phyloP scores from a whole-genome alignment of 1,284 basidiomycete genomes.

The Sanghuangporus baumii region DNA sequence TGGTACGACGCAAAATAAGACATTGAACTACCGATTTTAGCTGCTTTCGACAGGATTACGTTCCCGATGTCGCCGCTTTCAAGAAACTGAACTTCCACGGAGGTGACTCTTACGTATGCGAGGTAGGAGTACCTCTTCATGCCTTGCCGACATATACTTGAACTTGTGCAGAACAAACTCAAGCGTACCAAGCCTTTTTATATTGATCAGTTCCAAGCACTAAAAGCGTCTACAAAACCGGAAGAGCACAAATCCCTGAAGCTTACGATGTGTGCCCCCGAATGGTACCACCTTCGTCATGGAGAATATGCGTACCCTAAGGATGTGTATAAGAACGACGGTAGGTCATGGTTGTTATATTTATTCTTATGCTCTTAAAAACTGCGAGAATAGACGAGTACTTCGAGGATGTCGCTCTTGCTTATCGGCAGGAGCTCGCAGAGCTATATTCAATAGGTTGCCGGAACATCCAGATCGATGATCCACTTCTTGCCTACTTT shows the following conservation, averaged over 20 bases:
- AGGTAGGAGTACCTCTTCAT: conserved; percentile 11
- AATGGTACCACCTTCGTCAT: conserved; percentile 73
- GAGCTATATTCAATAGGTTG: conserved; percentile 72
- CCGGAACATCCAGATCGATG: conserved; percentile 73
- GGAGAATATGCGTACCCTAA: conserved; percentile 55
- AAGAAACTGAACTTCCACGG: conserved; percentile 29
- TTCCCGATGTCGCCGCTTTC: conserved; percentile 39
- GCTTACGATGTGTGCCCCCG: conserved; percentile 69
- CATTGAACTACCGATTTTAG: neutral
- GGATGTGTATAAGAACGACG: conserved; percentile 56
- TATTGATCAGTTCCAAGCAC: conserved; percentile 52
- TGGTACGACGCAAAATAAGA: conserved; percentile 23
- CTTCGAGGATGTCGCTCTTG: conserved; percentile 65
- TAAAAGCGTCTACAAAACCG: conserved; percentile 48
- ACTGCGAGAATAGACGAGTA: conserved; percentile 47
- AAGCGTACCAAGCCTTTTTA: conserved; percentile 58
- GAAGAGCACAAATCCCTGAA: conserved; percentile 59
- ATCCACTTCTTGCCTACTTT: conserved; percentile 64
- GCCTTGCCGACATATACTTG: neutral
- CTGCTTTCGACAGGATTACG: conserved; percentile 28
- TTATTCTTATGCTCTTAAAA: neutral
- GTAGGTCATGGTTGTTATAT: conserved; percentile 29
- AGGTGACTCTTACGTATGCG: conserved; percentile 26
- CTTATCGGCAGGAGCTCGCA: conserved; percentile 67
- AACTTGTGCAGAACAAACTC: conserved; percentile 46